These are phyloP conservation scores for Pholiota microspora DNA, from an alignment of 768 basidiomycete species.

Conservation along the genomic window DNA sequence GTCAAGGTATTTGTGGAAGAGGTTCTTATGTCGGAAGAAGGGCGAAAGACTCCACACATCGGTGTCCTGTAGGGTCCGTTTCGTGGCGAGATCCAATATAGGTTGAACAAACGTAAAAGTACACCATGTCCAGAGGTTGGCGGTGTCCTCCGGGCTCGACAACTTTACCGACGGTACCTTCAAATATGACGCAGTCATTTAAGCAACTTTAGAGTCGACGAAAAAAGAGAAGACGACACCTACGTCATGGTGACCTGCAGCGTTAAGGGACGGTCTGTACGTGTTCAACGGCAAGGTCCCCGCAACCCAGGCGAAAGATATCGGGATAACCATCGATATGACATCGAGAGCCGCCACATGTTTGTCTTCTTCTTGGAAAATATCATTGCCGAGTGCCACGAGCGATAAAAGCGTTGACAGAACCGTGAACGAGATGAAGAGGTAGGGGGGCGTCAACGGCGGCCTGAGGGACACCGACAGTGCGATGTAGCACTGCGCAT, in stretches of 20 bases:
- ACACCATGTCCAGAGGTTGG: constrained; percentile 63
- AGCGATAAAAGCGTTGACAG: constrained; percentile 34
- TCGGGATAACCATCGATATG: constrained; percentile 32
- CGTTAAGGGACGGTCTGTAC: constrained; percentile 41
- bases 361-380: constrained; percentile 18
- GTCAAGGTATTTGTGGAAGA: constrained; percentile 61
- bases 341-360: constrained; percentile 22
- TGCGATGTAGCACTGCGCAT: constrained; percentile 41
- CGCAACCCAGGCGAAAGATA: constrained; percentile 43
- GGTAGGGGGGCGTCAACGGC: constrained; percentile 51
- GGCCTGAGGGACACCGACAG: constrained; percentile 37
- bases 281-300: constrained; percentile 56
- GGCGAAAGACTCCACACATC: constrained; percentile 70
- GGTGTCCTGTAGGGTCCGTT: constrained; percentile 44
- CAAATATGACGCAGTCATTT: neutral
- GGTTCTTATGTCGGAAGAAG: constrained; percentile 63
- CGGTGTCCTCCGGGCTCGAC: constrained; percentile 65
- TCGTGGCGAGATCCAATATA: constrained; percentile 49
- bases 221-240: constrained; percentile 16
- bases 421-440: constrained; percentile 33
- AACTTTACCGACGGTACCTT: constrained; percentile 48
- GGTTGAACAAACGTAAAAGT: constrained; percentile 66
- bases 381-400: constrained; percentile 32
- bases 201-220: neutral
- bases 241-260: constrained; percentile 50